Evolutionary conservation across 2,329 filamentous ascomycete species (phyloP), one percentile per base, ranked within the genome.

Genomic region (Beauveria brongniartii): DNA sequence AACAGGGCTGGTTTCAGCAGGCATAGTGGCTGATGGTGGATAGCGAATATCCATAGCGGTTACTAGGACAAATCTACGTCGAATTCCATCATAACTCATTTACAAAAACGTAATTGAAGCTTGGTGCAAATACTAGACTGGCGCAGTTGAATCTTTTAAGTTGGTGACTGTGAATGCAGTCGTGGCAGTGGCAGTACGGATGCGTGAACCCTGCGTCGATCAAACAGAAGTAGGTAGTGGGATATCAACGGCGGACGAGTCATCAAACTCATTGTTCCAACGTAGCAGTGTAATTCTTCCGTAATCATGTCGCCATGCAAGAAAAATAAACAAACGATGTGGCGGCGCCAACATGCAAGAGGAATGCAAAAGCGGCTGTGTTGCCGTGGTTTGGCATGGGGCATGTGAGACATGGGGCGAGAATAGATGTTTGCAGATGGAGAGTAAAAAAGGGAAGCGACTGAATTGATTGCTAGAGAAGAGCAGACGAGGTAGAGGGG

Each of bases 1-100:
- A 55, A 55, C 53, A 18, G 18, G 53, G 53, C 53, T 55, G 40
- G 53, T 55, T 55, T 55, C 53, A 55, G 34, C 40, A 55, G 18
- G 7, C 41, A n/a, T 20, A n/a, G 6, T 43, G 41, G 41, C 41
- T 43, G 18, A 43, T 8, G 9, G 41, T 43, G 41, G 41, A 37
- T 37, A 6, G 34, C 34, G 14, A 37, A 37, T 3, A 16, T 16
- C 34, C 34, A 37, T 0, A 37, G 12, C 5, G 34, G 34, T 34
- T 34, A 34, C 8, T 30, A 3, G 28, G 28, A 3, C 28, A 16
- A 37, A 16, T 37, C 34, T 37, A 14, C 14, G 12, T 37, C 34
- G 30, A 2, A 16, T 16, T 14, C 34, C 2, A 37, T 14, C 14
- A 6, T 16, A 14, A 37, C 3, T 16, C 34, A 2, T 37, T 16